Evolutionary conservation across 192 early-diverging fungal species (phyloP), one percentile per base, ranked within the genome.

Genomic region (Coemansia sp.): DNA sequence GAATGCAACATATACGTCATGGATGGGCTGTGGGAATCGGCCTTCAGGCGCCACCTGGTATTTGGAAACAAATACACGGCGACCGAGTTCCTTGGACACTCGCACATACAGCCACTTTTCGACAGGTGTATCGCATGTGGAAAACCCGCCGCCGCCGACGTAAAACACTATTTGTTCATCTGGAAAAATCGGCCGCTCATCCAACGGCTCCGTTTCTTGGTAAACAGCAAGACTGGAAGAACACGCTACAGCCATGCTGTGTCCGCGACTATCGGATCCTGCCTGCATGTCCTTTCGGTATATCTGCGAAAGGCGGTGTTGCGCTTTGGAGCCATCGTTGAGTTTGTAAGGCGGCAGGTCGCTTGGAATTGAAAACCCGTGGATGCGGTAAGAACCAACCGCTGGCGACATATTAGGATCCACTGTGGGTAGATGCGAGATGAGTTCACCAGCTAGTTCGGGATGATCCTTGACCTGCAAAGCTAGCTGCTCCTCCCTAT

Each of bases 1-100:
- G 32, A 28, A 65, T 1, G 75, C 67, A 5, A 63, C 64, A 42
- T 65, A 77, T 0, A 69, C 70, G 34, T 77, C 75, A 16, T 77
- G 69, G 11, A 72, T n/a, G 0, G 69, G 52, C 22, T 66, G 50
- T 2, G 73, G 73, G n/a, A 67, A 76, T n/a, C 56, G 32, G 38
- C 66, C 48, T 7, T 34, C 14, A 0, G 73, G 73, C 4, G 73
- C 67, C 6, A 67, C 61, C 16, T 33, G 54, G 64, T 76, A 76
- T 4, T 34, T 18, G 2, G 73, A 68, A 40, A 66, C 60, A 69
- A 76, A 76, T n/a, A 70, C 54, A 6, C 73, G 68, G 50, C 55
- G 42, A 0, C 61, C 55, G n/a, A 70, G 52, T 32, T 67, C 68
- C 14, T 57, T 11, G 2, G 73, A 69, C 36, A 76, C 36, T 8